Evolutionary conservation across 1,139 yeast species (phyloP).

Genomic region (Yamadazyma epiphylla): DNA sequence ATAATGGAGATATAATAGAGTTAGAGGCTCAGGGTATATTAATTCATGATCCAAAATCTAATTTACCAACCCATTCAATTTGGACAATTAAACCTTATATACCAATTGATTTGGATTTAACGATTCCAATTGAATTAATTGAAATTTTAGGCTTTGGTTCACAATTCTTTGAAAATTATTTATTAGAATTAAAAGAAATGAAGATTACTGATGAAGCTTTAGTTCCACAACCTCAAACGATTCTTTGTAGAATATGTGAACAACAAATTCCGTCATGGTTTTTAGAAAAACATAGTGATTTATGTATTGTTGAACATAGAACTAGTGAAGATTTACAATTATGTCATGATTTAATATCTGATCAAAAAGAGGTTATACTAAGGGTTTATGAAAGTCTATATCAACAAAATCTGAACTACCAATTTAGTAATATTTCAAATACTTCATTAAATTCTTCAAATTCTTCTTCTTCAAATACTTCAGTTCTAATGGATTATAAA

Average conservation of each 20-base stretch:
- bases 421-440: slow-evolving; percentile 5
- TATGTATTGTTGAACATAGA: slow-evolving; percentile 82
- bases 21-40: slow-evolving; percentile 95
- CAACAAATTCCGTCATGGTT: slow-evolving; percentile 94
- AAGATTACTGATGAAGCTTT: slow-evolving; percentile 59
- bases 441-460: slow-evolving; percentile 12
- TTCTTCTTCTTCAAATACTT: slow-evolving; percentile 10
- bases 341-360: slow-evolving; percentile 73
- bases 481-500: slow-evolving; percentile 48
- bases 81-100: slow-evolving; percentile 86
- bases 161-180: slow-evolving; percentile 73
- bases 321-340: slow-evolving; percentile 75
- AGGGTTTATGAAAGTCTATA: slow-evolving; percentile 40
- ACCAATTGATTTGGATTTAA: slow-evolving; percentile 58
- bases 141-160: slow-evolving; percentile 86
- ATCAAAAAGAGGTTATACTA: slow-evolving; percentile 58
- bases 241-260: slow-evolving; percentile 90
- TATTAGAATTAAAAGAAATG: slow-evolving; percentile 57
- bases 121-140: slow-evolving; percentile 63
- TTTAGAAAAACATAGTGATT: slow-evolving; percentile 85
- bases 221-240: slow-evolving; percentile 73
- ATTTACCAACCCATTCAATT: slow-evolving; percentile 79
- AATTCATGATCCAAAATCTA: slow-evolving; percentile 60
- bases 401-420: slow-evolving; percentile 14
- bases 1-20: slow-evolving; percentile 61